Evolutionary conservation across 129 eudicot species (phyloP), one percentile per base, ranked within the genome.

Genomic region (Scalesia atractyloides): DNA sequence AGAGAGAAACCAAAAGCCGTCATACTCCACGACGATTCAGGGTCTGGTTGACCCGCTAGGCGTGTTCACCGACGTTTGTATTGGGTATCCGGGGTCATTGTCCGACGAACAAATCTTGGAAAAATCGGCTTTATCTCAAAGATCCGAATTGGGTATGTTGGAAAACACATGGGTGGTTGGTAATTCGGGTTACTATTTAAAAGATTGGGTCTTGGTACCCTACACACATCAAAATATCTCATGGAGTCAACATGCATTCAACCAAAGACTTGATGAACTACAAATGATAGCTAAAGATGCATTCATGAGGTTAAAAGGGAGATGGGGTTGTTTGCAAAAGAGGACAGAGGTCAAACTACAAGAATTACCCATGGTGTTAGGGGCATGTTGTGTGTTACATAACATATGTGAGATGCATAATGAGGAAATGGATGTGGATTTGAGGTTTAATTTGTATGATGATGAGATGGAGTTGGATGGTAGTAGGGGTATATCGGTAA

Each of bases 71-170:
- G 97, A 90, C 41, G 70, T 87, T 2, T 85, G 91, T 14, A 81
- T 90, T 4, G 97, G 97, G 15, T 90, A 86, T 81, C 97, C 97
- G 0, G 97, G 95, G 34, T 83, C 97, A 4, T 70, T 87, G 87
- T 46, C 89, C 0, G 89, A 90, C 62, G 95, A 87, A 60, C 73
- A 87, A 39, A 83, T 90, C 9, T 72, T 90, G 80, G 95, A 87
- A 43, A 82, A 82, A 66, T 90, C 97, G 0, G 82, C 91, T 30
- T 64, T 87, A 1, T 87, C 30, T 34, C 80, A 74, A 61, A 76
- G 91, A 68, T 83, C 86, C 7, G 80, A 53, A n/a, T 16, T 61
- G 68, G 97, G 97, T 13, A 52, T 63, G n/a, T 34, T 87, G 76
- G 62, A 76, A 59, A 86, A 81, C 54, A 53, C 79, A 17, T 81